Percentiles rank a stretch among this genome's conserved stretches.
phyloP scores from a whole-genome alignment of 116 monocot species.

The Thalassia testudinum region DNA sequence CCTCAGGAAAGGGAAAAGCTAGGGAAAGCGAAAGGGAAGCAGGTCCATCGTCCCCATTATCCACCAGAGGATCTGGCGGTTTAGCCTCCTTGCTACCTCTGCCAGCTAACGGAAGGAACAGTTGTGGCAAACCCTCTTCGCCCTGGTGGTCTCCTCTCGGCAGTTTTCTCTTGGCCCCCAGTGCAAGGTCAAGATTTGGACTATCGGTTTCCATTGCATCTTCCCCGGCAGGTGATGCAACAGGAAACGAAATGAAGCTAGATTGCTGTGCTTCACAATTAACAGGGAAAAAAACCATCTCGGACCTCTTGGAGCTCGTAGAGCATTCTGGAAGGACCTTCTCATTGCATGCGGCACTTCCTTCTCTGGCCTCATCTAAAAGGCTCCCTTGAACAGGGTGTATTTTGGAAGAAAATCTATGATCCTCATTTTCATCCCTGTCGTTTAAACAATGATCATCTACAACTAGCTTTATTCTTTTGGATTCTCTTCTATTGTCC shows the following conservation, averaged over 20 bases:
- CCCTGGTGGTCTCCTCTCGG: background rate
- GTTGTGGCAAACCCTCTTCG: constrained; percentile 14
- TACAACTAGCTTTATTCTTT: too few relatives aligned
- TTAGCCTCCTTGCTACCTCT: constrained; percentile 1
- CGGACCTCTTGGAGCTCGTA: too few relatives aligned
- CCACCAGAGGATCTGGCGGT: background rate
- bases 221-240: constrained; percentile 27
- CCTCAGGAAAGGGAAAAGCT: constrained; percentile 20
- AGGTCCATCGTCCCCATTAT: constrained; percentile 22
- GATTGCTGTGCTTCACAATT: too few relatives aligned
- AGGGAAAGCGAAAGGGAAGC: constrained; percentile 54
- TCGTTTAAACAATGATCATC: too few relatives aligned
- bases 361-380: too few relatives aligned
- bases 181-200: constrained; percentile 35
- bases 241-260: constrained; percentile 6
- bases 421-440: too few relatives aligned
- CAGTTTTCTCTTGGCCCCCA: constrained; percentile 18
- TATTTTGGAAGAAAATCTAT: too few relatives aligned
- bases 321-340: too few relatives aligned
- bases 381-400: too few relatives aligned
- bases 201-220: background rate
- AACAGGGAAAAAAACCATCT: too few relatives aligned
- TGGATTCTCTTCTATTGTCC: too few relatives aligned
- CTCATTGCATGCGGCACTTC: too few relatives aligned
- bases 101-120: constrained; percentile 6